Evolutionary conservation across 2,329 filamentous ascomycete genomes (phyloP).

Genomic region (Arthrinium puccinioides): DNA sequence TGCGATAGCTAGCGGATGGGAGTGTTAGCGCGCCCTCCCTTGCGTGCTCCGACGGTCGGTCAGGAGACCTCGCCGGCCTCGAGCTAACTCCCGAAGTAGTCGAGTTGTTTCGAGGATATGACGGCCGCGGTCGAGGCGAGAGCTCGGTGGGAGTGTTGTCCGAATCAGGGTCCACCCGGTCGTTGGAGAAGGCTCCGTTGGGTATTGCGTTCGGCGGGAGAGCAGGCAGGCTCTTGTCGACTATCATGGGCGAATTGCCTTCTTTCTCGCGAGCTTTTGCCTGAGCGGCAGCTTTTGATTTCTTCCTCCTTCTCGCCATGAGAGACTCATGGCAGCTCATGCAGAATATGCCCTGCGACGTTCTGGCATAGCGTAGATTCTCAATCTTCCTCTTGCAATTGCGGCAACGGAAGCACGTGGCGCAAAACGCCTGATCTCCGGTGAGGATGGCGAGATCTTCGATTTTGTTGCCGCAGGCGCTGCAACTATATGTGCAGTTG

Average conservation of each 20-base stretch:
- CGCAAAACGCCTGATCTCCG: conserved; percentile 95
- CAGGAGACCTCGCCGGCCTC: conserved; percentile 46
- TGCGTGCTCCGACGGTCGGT: conserved; percentile 34
- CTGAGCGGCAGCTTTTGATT: conserved; percentile 61
- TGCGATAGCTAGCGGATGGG: conserved; percentile 70
- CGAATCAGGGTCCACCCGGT: conserved; percentile 53
- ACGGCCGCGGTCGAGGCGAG: conserved; percentile 52
- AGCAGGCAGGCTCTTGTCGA: conserved; percentile 89
- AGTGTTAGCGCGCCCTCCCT: conserved; percentile 58
- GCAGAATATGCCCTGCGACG: conserved; percentile 97
- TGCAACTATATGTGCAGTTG: conserved; percentile 99
- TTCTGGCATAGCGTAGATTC: conserved; percentile 93
- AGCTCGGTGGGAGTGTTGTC: conserved; percentile 60
- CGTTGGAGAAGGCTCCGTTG: conserved; percentile 53
- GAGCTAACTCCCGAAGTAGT: conserved; percentile 47
- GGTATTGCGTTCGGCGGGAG: conserved; percentile 70
- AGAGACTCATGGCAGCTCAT: conserved; percentile 98
- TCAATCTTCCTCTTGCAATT: conserved; percentile 99
- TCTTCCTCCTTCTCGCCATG: conserved; percentile 88
- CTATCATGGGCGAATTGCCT: conserved; percentile 57
- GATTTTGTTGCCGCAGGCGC: conserved; percentile 93
- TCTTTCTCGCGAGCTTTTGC: conserved; percentile 59
- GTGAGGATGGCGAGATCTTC: conserved; percentile 96
- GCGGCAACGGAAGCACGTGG: conserved; percentile 91
- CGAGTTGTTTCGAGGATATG: conserved; percentile 42